Conservation (phyloP, 441 rosid species). For the Brassica hybrid region DNA sequence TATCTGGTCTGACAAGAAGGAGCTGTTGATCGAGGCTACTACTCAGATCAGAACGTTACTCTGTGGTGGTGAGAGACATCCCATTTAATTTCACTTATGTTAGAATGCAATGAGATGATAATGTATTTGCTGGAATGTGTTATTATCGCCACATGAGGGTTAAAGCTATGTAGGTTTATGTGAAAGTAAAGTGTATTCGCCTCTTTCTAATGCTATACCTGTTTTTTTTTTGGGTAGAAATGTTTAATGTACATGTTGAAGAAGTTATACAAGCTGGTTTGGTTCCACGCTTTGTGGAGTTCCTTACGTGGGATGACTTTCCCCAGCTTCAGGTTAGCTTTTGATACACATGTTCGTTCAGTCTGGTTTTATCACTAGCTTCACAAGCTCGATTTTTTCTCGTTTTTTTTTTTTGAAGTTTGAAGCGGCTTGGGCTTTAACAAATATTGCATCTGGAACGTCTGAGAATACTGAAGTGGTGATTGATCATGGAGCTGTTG, state of each 20-base stretch:
- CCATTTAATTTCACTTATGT: slow-evolving; percentile 13
- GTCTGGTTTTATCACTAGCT: slow-evolving; percentile 6
- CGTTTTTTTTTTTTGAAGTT: slow-evolving; percentile 40
- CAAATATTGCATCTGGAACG: slow-evolving; percentile 67
- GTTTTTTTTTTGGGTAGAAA: slow-evolving; percentile 37
- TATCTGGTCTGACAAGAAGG: slow-evolving; percentile 62
- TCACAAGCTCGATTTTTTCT: slow-evolving; percentile 10
- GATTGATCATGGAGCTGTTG: slow-evolving; percentile 65
- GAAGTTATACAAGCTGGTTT: slow-evolving; percentile 66
- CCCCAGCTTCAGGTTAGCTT: slow-evolving; percentile 60
- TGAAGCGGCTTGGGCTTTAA: slow-evolving; percentile 73
- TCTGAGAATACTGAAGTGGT: slow-evolving; percentile 68
- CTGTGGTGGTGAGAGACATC: slow-evolving; percentile 45
- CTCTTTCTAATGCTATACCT: slow-evolving; percentile 24
- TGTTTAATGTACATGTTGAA: slow-evolving; percentile 46
- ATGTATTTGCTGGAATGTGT: no score
- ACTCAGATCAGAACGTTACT: slow-evolving; percentile 64
- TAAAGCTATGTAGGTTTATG: not conserved
- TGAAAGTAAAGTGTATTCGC: not conserved
- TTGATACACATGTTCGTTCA: slow-evolving; percentile 1
- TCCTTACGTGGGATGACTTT: slow-evolving; percentile 61
- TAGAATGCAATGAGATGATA: no score
- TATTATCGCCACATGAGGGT: no score
- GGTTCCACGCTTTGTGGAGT: slow-evolving; percentile 66
- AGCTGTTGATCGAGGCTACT: slow-evolving; percentile 58